Evolutionary conservation across 225 moss, liverwort and hornwort genomes (phyloP).

Genomic region (Climacium dendroides): DNA sequence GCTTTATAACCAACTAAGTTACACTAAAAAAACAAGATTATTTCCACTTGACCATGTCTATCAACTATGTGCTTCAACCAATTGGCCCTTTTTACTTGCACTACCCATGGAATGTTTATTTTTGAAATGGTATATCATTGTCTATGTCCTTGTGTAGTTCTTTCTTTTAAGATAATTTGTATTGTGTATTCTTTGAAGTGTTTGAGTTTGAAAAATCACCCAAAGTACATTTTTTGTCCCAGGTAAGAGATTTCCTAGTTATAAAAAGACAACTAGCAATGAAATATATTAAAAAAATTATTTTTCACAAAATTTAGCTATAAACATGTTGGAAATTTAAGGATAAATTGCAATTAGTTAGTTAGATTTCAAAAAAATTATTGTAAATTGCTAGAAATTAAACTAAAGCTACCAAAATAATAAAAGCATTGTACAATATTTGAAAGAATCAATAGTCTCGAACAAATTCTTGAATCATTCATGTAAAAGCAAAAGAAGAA

Average conservation of each 20-base stretch:
- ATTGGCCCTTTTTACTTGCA: not conserved
- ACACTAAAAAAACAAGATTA: not conserved
- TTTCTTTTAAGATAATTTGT: fast-evolving
- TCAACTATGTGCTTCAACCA: not conserved
- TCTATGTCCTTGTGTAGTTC: fast-evolving
- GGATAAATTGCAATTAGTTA: not conserved
- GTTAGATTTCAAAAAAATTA: not conserved
- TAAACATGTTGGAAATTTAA: not conserved
- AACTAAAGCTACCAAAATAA: not conserved
- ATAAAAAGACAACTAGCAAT: not conserved
- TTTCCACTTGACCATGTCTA: not conserved
- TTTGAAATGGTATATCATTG: not conserved
- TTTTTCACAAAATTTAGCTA: not conserved
- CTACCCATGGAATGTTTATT: not conserved
- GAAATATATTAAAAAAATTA: too few relatives aligned
- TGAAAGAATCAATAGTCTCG: not conserved
- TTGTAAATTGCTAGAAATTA: not conserved
- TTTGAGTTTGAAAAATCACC: not conserved
- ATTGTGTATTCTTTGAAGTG: not conserved
- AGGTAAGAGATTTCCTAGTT: fast-evolving
- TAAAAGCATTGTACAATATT: not conserved
- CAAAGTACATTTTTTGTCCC: not conserved
- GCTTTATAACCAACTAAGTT: too few relatives aligned
- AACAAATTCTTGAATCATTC: fast-evolving
- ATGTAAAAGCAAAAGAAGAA: fast-evolving